Base-by-base conservation (phyloP, 495 filamentous ascomycete genomes). In the Podospora comata region DNA sequence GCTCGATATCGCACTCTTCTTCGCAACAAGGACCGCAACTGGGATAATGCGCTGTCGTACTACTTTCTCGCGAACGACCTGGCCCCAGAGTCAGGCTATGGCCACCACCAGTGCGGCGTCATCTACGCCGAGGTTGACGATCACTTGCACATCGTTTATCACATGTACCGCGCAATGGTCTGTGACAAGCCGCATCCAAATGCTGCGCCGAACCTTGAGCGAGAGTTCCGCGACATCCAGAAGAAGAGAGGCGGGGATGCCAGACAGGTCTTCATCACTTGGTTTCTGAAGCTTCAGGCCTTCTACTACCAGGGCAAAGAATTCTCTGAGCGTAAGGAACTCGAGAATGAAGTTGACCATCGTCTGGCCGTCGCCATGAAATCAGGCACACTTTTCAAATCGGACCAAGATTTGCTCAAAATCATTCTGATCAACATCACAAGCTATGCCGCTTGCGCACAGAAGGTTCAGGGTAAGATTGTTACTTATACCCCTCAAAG, bases 261-360 rank as follows among this genome's bases (percentile, higher is more conserved):
- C 30, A 71, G 71, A 62, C 74, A 79, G 53, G 79, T 87, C 15
- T 79, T 97, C 77, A 80, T 87, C 60, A 88, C 84, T 48, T 96
- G 89, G 91, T 97, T 97, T 71, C 86, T 96, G 69, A 89, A 92
- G 70, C 86, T 98, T 39, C 94, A 97, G 76, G 91, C 91, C 18
- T 89, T 88, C 73, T 93, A 90, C 77, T 95, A 89, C 71, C 87
- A 87, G 62, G 93, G 93, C 3, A 81, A 81, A 58, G 78, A 85
- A 48, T 88, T 94, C 73, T 77, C 84, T 1, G 86, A 89, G 69
- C 91, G 94, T 69, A 87, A 92, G 62, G 93, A 94, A 75, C 81
- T 98, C 9, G 94, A 98, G 79, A 89, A 85, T 65, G 92, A 96
- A 73, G 91, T 97, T 7, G 80, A 97, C 60, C 88, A 88, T 70